Evolutionary conservation across 2,329 filamentous ascomycete genomes (phyloP).

Genomic region (Neofusicoccum ribis): DNA sequence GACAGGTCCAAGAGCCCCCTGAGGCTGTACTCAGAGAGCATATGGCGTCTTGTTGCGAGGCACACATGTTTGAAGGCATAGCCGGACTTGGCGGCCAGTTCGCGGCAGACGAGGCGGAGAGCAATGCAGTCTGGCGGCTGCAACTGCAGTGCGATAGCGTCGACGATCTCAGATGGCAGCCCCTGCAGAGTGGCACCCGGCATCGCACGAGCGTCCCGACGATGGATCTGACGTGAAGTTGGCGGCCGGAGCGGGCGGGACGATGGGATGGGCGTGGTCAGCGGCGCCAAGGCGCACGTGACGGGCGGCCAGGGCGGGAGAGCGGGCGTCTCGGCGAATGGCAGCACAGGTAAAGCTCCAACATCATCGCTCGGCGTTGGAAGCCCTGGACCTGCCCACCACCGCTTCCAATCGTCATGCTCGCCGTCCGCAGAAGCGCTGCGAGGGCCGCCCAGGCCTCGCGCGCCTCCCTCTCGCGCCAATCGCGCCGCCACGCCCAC

Average conservation of each 20-base stretch:
- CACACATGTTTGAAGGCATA: background rate
- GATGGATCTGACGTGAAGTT: background rate
- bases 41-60: background rate
- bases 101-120: background rate
- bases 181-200: background rate
- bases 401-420: slow-evolving; percentile 40
- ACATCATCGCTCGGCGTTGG: slow-evolving; percentile 25
- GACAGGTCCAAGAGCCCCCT: background rate
- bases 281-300: background rate
- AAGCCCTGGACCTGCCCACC: slow-evolving; percentile 18
- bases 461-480: slow-evolving; percentile 36
- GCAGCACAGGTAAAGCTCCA: slow-evolving; percentile 23
- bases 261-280: background rate
- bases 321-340: slow-evolving; percentile 2
- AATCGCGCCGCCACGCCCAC: slow-evolving; percentile 42
- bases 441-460: slow-evolving; percentile 42
- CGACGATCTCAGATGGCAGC: background rate
- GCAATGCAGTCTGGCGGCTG: background rate
- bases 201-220: background rate
- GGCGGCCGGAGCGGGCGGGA: background rate
- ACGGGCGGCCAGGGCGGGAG: background rate
- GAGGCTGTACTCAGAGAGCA: background rate
- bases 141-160: background rate
- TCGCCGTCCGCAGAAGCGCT: slow-evolving; percentile 47
- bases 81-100: background rate